Base-by-base conservation (phyloP, 352 stramenopile species). In the Pythium dissotocum region DNA sequence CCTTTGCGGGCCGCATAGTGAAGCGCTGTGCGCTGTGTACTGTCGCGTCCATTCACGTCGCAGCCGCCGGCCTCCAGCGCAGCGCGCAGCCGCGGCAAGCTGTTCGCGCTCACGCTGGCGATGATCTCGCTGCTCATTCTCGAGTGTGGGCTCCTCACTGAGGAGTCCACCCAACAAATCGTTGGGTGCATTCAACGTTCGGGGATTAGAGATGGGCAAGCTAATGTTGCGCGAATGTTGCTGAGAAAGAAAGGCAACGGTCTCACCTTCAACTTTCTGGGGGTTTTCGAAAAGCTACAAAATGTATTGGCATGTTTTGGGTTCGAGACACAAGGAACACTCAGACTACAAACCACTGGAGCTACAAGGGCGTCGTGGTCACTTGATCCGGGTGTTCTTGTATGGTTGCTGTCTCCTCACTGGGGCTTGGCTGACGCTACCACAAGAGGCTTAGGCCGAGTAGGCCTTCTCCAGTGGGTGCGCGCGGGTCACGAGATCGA, bases 401-500 rank as follows among this genome's bases (percentile, higher is more conserved):
- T 24, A 18, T 24, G n/a, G 2, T 30, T 21, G 3, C 6, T 13
- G 42, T 26, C 12, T 26, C 24, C 14, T 26, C 18, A 18, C 0
- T 14, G 21, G 21, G 21, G 21, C 21, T 24, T 24, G 21, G 21
- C 21, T 24, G 21, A 24, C 6, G 44, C 44, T 30, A 24, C 44
- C 44, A 30, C 21, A 24, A n/a, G 44, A 32, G 0, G n/a, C 53
- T 63, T 70, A 70, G 35, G 63, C 54, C 30, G 57, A 2, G 65
- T 82, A 87, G n/a, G 80, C 72, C 68, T 91, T 91, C 71, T 93
- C 81, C 35, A 94, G 74, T 62, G 86, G 86, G 67, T 91, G 86
- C 40, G 80, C 69, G 18, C 87, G 83, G 60, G 87, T 97, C 80
- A 99, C 98, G 56, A 98, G 85, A 75, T 98, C 97, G 63, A 97